Percentiles rank a stretch among this genome's conserved stretches.
These are phyloP conservation scores for Acorus gramineus DNA, from an alignment of 106 monocot species.

Conservation along the genomic window DNA sequence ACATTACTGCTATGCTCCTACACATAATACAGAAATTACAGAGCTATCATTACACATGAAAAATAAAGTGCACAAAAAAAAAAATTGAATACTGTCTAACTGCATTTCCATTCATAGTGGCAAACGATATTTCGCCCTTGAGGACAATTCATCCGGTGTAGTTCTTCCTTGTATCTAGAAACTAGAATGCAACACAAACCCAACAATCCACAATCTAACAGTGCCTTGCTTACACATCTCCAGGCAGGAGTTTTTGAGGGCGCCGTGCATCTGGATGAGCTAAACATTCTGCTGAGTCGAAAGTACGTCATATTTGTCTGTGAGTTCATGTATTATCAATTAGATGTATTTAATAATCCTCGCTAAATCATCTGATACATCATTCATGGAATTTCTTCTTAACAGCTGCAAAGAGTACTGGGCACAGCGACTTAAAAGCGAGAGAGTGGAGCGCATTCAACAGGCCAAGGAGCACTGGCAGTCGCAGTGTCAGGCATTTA, in stretches of 20 bases:
- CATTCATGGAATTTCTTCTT: not conserved
- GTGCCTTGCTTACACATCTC: not conserved
- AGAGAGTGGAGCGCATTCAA: conserved; percentile 48
- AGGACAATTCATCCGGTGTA: too few relatives aligned
- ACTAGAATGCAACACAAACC: too few relatives aligned
- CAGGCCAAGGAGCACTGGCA: conserved; percentile 67
- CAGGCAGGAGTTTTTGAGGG: conserved; percentile 52
- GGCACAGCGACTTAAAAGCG: conserved; percentile 37
- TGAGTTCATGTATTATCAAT: not conserved
- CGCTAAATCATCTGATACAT: not conserved
- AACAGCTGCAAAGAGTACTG: conserved; percentile 70
- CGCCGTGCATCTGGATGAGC: conserved; percentile 57
- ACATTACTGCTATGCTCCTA: too few relatives aligned
- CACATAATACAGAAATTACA: too few relatives aligned
- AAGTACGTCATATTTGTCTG: conserved; percentile 26
- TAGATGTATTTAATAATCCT: not conserved
- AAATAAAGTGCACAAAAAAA: too few relatives aligned
- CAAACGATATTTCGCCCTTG: too few relatives aligned
- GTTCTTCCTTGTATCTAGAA: too few relatives aligned
- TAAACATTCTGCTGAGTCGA: conserved; percentile 50
- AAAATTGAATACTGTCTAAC: too few relatives aligned
- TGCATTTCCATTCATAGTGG: too few relatives aligned
- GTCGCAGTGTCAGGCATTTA: conserved; percentile 41
- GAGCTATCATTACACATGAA: too few relatives aligned
- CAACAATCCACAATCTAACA: not conserved